These are phyloP conservation scores for Rhododendron kiyosumense DNA, from an alignment of 148 eudicot genomes.

Conservation along the genomic window DNA sequence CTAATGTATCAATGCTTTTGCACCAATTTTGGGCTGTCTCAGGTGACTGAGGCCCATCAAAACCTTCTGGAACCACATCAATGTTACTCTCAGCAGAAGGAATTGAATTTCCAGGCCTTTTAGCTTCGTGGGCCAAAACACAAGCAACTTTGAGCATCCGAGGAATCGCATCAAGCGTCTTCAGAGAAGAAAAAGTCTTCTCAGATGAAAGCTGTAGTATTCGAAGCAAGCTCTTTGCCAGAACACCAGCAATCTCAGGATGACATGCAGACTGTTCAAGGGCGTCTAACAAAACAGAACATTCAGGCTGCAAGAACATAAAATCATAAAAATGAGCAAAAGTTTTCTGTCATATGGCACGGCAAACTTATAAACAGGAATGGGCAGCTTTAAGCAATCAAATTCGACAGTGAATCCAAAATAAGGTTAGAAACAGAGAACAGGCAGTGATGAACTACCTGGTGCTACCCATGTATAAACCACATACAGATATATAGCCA, in stretches of 20 bases:
- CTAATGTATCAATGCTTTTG: slow-evolving; percentile 45
- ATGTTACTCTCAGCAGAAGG: slow-evolving; percentile 11
- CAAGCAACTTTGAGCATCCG: slow-evolving; percentile 89
- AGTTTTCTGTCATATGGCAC: neutral
- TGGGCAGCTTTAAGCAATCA: neutral
- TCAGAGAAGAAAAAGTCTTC: slow-evolving; percentile 79
- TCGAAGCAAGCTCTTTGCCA: slow-evolving; percentile 60
- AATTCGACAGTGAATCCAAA: neutral
- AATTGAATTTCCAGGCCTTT: slow-evolving; percentile 30
- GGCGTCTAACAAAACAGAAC: slow-evolving; percentile 81
- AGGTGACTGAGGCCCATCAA: slow-evolving; percentile 17
- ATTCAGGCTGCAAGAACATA: slow-evolving; percentile 76
- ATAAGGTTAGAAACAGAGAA: neutral
- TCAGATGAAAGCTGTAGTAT: slow-evolving; percentile 60
- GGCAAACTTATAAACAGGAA: slow-evolving; percentile 5
- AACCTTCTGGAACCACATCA: slow-evolving; percentile 22
- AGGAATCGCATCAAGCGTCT: slow-evolving; percentile 69
- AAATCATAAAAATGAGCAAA: slow-evolving; percentile 16
- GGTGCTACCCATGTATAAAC: neutral
- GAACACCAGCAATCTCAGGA: slow-evolving; percentile 52
- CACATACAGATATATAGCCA: neutral
- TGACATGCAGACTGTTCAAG: slow-evolving; percentile 78
- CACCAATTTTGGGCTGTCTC: slow-evolving; percentile 32
- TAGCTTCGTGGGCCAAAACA: slow-evolving; percentile 56
- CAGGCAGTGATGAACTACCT: neutral